These are phyloP conservation scores for Fraxinus floribunda DNA, from an alignment of 305 asterid species.

Conservation along the genomic window DNA sequence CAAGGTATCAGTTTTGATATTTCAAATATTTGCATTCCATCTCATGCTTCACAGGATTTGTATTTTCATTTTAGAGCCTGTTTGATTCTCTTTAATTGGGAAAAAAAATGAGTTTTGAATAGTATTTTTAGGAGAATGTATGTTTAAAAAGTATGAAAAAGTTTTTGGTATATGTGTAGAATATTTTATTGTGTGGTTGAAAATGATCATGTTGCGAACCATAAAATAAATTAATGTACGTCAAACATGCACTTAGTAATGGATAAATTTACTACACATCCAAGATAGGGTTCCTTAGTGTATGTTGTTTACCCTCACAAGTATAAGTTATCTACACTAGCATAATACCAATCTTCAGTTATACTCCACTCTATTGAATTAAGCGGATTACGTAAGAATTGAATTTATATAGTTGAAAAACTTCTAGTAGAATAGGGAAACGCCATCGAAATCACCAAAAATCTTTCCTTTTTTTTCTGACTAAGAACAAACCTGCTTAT, in stretches of 20 bases:
- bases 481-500: not conserved
- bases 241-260: not conserved
- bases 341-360: not conserved
- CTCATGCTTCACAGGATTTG: not conserved
- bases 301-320: not conserved
- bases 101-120: no score
- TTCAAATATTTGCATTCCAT: not conserved
- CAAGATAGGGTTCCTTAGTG: not conserved
- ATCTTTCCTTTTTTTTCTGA: not conserved
- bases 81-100: no score
- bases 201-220: no score
- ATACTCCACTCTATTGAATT: not conserved
- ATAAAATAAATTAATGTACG: no score
- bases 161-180: no score
- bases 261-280: not conserved
- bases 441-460: not conserved
- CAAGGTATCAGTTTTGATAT: not conserved
- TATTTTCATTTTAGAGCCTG: not conserved
- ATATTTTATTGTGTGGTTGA: no score
- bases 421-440: not conserved
- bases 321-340: not conserved
- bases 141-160: no score
- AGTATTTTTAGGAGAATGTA: no score
- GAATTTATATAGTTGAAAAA: not conserved
- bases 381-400: not conserved